A percentile compares a stretch with the other conserved stretches of the same genome.
Evolutionary conservation across 2,329 filamentous ascomycete genomes (phyloP).

Genomic region (Colletotrichum karsti): DNA sequence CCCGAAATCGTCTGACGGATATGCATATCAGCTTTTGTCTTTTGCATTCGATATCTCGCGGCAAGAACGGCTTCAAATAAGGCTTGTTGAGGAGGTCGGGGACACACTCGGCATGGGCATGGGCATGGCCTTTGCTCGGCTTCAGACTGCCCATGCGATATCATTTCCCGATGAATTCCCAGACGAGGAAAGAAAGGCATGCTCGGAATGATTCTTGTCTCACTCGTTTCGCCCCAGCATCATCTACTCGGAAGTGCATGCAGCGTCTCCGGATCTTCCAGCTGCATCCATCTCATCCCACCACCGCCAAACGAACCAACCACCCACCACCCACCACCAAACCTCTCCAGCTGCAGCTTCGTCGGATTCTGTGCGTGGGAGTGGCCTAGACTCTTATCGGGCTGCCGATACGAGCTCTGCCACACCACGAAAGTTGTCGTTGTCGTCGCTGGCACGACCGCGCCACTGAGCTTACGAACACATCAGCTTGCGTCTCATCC

Average conservation of each 20-base stretch:
- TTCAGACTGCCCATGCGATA: not conserved
- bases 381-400: not conserved
- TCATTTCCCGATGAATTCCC: not conserved
- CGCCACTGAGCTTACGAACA: constrained; percentile 12
- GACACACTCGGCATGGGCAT: too few species aligned
- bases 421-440: not conserved
- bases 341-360: not conserved
- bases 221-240: not conserved
- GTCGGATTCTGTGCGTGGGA: not conserved
- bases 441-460: not conserved
- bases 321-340: constrained; percentile 16
- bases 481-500: not conserved
- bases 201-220: not conserved
- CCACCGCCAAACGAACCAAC: not conserved
- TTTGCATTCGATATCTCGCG: not conserved
- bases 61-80: not conserved
- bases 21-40: not conserved
- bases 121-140: too few species aligned
- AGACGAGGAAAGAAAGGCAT: not conserved
- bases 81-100: not conserved
- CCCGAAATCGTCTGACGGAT: not conserved
- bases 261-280: constrained; percentile 1
- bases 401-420: constrained; percentile 10
- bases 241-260: not conserved
- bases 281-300: constrained; percentile 9